Conservation (phyloP, 73 alveolate species). For the Uronychia setigera region DNA sequence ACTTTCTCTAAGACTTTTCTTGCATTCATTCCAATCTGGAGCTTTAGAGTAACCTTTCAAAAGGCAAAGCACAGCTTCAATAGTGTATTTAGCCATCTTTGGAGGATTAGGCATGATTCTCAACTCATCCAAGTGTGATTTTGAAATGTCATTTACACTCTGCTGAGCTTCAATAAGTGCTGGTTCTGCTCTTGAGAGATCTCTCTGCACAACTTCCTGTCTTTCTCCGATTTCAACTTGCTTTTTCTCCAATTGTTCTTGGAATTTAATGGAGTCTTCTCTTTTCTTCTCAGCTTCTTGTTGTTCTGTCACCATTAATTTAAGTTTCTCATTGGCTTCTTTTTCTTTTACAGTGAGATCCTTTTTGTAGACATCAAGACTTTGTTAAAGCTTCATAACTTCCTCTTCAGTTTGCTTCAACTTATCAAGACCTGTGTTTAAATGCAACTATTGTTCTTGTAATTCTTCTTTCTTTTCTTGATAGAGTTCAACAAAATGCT, state of each 20-base stretch:
- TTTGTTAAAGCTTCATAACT: slow-evolving; percentile 88
- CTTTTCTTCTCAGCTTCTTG: slow-evolving; percentile 93
- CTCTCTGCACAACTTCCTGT: slow-evolving; percentile 78
- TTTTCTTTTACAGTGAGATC: slow-evolving; percentile 90
- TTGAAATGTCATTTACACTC: slow-evolving; percentile 86
- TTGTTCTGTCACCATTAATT: slow-evolving; percentile 93
- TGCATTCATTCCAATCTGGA: slow-evolving; percentile 92
- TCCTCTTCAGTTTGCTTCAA: slow-evolving; percentile 86
- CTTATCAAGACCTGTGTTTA: slow-evolving; percentile 97
- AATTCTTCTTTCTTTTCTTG: slow-evolving; percentile 91
- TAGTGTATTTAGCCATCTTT: slow-evolving; percentile 78
- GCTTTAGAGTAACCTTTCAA: slow-evolving; percentile 60
- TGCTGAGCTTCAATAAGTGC: slow-evolving; percentile 94
- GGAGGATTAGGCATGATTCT: slow-evolving; percentile 93
- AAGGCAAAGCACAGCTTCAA: slow-evolving; percentile 91
- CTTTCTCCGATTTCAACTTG: slow-evolving; percentile 81
- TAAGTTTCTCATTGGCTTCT: slow-evolving; percentile 94
- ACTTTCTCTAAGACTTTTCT: slow-evolving; percentile 75
- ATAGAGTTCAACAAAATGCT: slow-evolving; percentile 91
- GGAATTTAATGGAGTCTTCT: slow-evolving; percentile 74
- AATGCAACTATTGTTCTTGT: slow-evolving; percentile 94
- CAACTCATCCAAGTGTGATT: slow-evolving; percentile 86
- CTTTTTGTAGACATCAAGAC: slow-evolving; percentile 86
- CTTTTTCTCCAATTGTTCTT: slow-evolving; percentile 71
- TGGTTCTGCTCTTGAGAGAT: slow-evolving; percentile 94